Conservation (phyloP, 2,329 filamentous ascomycete genomes). For the Didymellaceae sp. region DNA sequence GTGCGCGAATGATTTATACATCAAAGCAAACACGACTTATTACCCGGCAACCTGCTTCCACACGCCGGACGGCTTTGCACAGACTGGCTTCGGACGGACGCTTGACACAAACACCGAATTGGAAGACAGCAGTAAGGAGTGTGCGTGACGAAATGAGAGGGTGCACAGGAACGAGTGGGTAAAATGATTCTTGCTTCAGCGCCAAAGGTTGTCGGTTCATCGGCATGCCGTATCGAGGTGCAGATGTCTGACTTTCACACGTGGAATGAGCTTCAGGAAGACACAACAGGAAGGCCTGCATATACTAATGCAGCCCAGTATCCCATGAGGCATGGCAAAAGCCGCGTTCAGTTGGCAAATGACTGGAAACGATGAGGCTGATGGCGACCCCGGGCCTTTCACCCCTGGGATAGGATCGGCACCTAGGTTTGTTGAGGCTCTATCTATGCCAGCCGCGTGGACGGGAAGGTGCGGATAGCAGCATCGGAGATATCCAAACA, state of each 20-base stretch:
- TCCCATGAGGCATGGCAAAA: conserved; percentile 15
- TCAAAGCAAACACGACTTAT: background rate
- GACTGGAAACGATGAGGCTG: background rate
- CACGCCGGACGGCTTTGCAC: conserved; percentile 14
- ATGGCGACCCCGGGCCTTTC: background rate
- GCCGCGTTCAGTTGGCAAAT: background rate
- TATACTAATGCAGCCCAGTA: conserved; percentile 19
- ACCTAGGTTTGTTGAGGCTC: conserved; percentile 11
- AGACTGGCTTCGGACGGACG: conserved; percentile 12
- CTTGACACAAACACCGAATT: conserved; percentile 21
- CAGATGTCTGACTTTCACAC: conserved; percentile 26
- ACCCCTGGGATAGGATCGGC: conserved; percentile 1
- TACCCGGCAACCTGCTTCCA: conserved; percentile 10
- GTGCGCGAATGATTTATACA: conserved; percentile 26
- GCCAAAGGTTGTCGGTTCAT: conserved; percentile 22
- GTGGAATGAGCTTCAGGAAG: conserved; percentile 39
- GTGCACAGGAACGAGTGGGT: conserved; percentile 32
- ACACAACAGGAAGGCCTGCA: conserved; percentile 30
- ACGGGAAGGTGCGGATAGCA: conserved; percentile 16
- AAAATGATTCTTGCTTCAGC: conserved; percentile 25
- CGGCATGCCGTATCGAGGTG: conserved; percentile 25
- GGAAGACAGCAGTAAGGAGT: conserved; percentile 29
- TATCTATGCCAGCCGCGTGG: conserved; percentile 15
- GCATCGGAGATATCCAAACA: conserved; percentile 8
- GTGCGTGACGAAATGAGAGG: conserved; percentile 31